Evolutionary conservation across 345 rosid species (phyloP).

Genomic region (Geranium brycei): DNA sequence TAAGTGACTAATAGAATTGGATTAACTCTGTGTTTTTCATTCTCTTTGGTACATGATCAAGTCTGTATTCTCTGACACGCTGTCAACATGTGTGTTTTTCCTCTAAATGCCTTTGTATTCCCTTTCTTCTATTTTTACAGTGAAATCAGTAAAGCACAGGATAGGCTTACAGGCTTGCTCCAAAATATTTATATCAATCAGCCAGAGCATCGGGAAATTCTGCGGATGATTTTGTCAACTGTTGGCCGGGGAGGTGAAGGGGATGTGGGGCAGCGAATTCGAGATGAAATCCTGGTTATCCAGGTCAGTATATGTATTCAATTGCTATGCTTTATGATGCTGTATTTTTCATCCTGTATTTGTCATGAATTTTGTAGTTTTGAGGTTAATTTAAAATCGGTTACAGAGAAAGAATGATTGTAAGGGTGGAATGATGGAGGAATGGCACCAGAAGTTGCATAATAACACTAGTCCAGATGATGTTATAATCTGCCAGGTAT

Average conservation of each 20-base stretch:
- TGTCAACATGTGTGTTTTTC: too few relatives aligned
- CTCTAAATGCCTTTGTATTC: neutral
- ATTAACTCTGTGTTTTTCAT: neutral
- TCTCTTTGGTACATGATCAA: too few relatives aligned
- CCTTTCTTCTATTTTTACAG: slow-evolving; percentile 28
- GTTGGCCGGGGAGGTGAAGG: slow-evolving; percentile 99
- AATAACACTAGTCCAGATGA: slow-evolving; percentile 99
- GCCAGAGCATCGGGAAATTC: slow-evolving; percentile 62
- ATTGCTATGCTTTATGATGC: slow-evolving; percentile 5
- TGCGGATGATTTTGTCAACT: slow-evolving; percentile 82
- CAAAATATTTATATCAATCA: slow-evolving; percentile 41
- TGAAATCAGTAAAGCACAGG: slow-evolving; percentile 94
- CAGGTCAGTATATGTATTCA: slow-evolving; percentile 46
- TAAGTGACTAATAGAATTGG: neutral
- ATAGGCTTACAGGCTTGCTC: slow-evolving; percentile 75
- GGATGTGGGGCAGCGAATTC: slow-evolving; percentile 98
- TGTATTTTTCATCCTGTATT: slow-evolving; percentile 6
- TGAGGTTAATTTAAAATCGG: slow-evolving; percentile 6
- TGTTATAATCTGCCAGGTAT: slow-evolving; percentile 92
- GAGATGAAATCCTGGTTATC: slow-evolving; percentile 91
- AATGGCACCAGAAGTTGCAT: slow-evolving; percentile 99
- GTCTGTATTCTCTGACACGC: too few relatives aligned
- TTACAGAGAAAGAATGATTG: slow-evolving; percentile 82
- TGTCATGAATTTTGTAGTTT: slow-evolving; percentile 1
- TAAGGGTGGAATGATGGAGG: slow-evolving; percentile 99